Conservation (phyloP, 352 stramenopile genomes). For the Phytopythium sindhum region DNA sequence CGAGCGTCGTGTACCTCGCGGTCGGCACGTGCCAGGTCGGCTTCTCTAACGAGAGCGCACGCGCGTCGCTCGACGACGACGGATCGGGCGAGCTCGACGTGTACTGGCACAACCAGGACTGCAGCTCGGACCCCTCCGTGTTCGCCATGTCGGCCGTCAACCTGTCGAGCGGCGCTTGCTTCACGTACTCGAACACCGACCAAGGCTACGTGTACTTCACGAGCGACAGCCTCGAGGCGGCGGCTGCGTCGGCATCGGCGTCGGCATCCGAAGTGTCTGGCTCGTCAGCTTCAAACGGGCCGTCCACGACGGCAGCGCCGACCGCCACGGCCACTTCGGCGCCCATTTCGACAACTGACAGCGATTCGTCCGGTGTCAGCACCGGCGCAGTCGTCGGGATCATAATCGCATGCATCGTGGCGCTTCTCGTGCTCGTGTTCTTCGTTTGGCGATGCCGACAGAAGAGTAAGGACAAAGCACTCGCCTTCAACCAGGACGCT, state of each 20-base stretch:
- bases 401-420: conserved; percentile 24
- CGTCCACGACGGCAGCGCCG: not conserved
- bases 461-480: conserved; percentile 13
- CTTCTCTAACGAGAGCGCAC: conserved; percentile 25
- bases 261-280: conserved; percentile 7
- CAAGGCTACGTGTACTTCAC: conserved; percentile 35
- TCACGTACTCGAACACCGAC: conserved; percentile 4
- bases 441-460: conserved; percentile 18
- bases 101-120: conserved; percentile 34
- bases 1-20: conserved; percentile 30
- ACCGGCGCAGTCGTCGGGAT: conserved; percentile 24
- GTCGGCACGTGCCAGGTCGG: conserved; percentile 32
- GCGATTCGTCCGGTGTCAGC: conserved; percentile 14
- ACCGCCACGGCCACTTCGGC: conserved; percentile 1
- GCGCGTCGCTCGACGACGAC: conserved; percentile 29
- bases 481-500: conserved; percentile 11
- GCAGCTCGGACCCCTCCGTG: conserved; percentile 18
- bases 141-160: conserved; percentile 25
- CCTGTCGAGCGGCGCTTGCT: conserved; percentile 22
- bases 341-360: not conserved
- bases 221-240: conserved; percentile 22
- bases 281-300: conserved; percentile 5
- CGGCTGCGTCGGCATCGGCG: conserved; percentile 2
- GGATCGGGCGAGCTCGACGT: conserved; percentile 37
- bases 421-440: conserved; percentile 21